Evolutionary conservation across 2,329 filamentous ascomycete genomes (phyloP).

Genomic region (Helminthosporium solani): DNA sequence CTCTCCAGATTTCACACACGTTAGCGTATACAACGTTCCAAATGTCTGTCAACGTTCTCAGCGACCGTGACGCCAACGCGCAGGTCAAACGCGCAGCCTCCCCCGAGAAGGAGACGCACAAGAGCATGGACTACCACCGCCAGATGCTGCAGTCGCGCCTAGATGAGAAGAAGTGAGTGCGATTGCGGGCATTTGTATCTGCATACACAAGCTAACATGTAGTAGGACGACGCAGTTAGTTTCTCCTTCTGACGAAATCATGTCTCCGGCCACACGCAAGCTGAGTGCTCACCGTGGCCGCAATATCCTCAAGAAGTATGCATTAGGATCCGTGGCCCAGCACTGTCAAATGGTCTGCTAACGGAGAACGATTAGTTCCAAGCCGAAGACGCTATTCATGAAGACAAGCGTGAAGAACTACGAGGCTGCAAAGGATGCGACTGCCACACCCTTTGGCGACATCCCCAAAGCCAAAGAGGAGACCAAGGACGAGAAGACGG

Average conservation of each 20-base stretch:
- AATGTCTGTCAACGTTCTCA: constrained; percentile 64
- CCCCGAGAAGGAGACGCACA: constrained; percentile 42
- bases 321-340: not conserved
- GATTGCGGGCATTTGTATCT: not conserved
- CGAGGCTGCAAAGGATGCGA: constrained; percentile 34
- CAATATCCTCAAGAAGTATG: constrained; percentile 70
- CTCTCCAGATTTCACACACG: too few species aligned
- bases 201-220: constrained; percentile 16
- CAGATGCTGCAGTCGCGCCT: constrained; percentile 73
- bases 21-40: not conserved
- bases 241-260: constrained; percentile 84
- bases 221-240: constrained; percentile 61
- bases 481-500: not conserved
- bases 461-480: constrained; percentile 35
- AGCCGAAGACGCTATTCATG: constrained; percentile 46
- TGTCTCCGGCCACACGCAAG: constrained; percentile 83
- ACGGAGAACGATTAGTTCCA: constrained; percentile 30
- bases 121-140: constrained; percentile 70
- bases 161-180: constrained; percentile 63
- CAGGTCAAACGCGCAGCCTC: constrained; percentile 29
- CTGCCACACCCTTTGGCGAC: constrained; percentile 36
- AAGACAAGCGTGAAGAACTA: constrained; percentile 45
- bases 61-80: constrained; percentile 66
- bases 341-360: constrained; percentile 10
- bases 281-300: constrained; percentile 78